Evolutionary conservation across 2,329 filamentous ascomycete genomes (phyloP).

Genomic region (Claviceps sp.): DNA sequence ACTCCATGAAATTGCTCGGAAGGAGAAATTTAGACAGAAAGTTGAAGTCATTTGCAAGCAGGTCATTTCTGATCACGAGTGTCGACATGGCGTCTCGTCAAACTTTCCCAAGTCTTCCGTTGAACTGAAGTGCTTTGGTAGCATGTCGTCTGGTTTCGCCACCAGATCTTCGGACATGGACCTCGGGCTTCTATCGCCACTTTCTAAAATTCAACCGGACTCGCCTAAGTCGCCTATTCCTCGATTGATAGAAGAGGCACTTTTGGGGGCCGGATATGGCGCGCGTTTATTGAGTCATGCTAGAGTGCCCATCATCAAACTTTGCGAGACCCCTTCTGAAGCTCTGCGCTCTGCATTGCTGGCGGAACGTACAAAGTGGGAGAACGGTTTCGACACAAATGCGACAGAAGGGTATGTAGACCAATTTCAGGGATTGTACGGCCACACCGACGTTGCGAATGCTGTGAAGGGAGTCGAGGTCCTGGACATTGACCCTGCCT

Average conservation of each 20-base stretch:
- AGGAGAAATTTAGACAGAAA: constrained; percentile 53
- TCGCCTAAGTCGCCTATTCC: constrained; percentile 50
- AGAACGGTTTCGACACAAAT: constrained; percentile 35
- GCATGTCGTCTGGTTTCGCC: constrained; percentile 72
- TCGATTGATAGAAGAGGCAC: constrained; percentile 58
- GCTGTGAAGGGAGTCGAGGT: neutral
- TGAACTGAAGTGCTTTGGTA: constrained; percentile 68
- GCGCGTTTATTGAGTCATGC: constrained; percentile 67
- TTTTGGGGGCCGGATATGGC: constrained; percentile 60
- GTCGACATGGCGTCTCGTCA: constrained; percentile 19
- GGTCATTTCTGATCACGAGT: constrained; percentile 41
- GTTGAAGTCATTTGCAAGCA: constrained; percentile 53
- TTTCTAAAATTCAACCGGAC: constrained; percentile 40
- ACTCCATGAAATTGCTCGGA: constrained; percentile 48
- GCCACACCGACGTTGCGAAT: constrained; percentile 9
- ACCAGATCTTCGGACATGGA: constrained; percentile 88
- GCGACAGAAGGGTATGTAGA: constrained; percentile 23
- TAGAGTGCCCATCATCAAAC: constrained; percentile 75
- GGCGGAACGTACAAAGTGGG: constrained; percentile 59
- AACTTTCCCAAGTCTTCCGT: constrained; percentile 44
- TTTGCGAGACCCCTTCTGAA: constrained; percentile 58
- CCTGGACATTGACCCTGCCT: constrained; percentile 3
- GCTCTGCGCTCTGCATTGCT: constrained; percentile 47
- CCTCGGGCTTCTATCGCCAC: constrained; percentile 58
- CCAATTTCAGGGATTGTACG: constrained; percentile 10